phyloP scores from a whole-genome alignment of 208 protist genomes.

The Crithidia expoeki region DNA sequence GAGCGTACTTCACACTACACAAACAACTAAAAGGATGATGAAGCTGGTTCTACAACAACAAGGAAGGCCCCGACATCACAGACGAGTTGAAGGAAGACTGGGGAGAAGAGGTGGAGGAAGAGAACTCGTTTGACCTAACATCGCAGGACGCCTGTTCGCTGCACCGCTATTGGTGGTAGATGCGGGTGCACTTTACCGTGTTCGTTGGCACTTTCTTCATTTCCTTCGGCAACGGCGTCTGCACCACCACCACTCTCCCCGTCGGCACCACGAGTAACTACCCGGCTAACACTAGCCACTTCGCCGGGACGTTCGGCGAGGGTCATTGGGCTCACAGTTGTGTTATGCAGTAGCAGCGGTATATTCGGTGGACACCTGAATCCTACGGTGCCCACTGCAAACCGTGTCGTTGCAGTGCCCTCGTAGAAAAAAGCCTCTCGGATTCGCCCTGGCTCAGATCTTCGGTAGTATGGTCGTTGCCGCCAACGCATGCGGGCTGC shows the following conservation, averaged over 20 bases:
- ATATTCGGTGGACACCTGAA: constrained; percentile 64
- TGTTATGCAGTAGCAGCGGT: constrained; percentile 46
- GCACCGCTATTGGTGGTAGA: constrained; percentile 28
- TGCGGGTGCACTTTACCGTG: constrained; percentile 60
- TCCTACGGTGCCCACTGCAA: constrained; percentile 52
- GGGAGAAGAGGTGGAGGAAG: constrained; percentile 1
- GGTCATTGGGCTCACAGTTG: constrained; percentile 44
- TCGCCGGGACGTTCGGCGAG: constrained; percentile 53
- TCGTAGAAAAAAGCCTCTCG: constrained; percentile 56
- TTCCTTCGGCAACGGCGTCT: constrained; percentile 48
- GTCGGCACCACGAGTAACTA: constrained; percentile 3
- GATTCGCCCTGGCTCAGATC: constrained; percentile 47
- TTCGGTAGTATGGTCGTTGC: constrained; percentile 43
- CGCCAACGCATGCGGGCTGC: constrained; percentile 46
- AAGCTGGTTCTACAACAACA: constrained; percentile 12
- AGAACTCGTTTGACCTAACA: constrained; percentile 7
- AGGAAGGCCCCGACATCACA: constrained; percentile 7
- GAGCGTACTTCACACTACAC: not conserved
- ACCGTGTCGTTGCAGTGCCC: constrained; percentile 42
- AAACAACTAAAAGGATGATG: not conserved
- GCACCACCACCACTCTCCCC: constrained; percentile 32
- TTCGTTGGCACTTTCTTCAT: constrained; percentile 59
- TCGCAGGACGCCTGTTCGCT: constrained; percentile 41
- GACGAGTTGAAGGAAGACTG: constrained; percentile 7
- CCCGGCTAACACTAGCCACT: constrained; percentile 26